Conservation (phyloP, 129 eudicot genomes). For the Flaveria linearis region DNA sequence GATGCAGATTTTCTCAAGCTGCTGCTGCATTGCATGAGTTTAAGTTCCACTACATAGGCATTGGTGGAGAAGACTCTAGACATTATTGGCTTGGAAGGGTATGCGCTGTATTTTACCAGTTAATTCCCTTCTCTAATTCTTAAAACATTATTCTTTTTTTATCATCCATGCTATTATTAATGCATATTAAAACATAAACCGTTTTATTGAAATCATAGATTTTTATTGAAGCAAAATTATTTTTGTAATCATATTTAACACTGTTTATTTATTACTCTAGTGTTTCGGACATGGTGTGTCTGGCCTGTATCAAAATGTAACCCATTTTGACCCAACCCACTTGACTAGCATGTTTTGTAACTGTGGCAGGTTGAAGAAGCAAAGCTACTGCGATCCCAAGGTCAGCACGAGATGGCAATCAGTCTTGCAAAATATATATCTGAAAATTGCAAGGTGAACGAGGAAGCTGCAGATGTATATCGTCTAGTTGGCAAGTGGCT, state of each 20-base stretch:
- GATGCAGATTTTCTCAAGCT: slow-evolving; percentile 83
- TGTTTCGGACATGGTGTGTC: slow-evolving; percentile 5
- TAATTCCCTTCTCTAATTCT: slow-evolving; percentile 6
- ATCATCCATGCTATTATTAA: slow-evolving; percentile 1
- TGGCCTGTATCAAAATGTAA: neutral
- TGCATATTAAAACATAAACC: neutral
- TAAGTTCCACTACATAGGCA: slow-evolving; percentile 60
- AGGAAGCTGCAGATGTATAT: slow-evolving; percentile 75
- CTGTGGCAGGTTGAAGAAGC: slow-evolving; percentile 88
- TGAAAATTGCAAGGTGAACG: slow-evolving; percentile 50
- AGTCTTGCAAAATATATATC: slow-evolving; percentile 86
- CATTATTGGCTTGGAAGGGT: slow-evolving; percentile 96
- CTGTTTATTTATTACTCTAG: neutral
- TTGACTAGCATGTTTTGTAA: slow-evolving; percentile 1
- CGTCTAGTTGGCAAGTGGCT: slow-evolving; percentile 98
- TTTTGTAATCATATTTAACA: neutral
- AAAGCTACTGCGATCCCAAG: slow-evolving; percentile 92
- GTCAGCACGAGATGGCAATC: slow-evolving; percentile 95
- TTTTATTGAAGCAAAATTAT: neutral
- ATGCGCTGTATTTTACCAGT: slow-evolving; percentile 12
- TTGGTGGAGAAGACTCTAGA: slow-evolving; percentile 59
- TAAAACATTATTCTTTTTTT: slow-evolving; percentile 1
- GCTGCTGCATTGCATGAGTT: slow-evolving; percentile 93
- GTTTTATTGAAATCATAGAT: neutral
- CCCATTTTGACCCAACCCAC: neutral